Base-by-base conservation (phyloP, 331 rosid species). In the Acacia pycnantha region DNA sequence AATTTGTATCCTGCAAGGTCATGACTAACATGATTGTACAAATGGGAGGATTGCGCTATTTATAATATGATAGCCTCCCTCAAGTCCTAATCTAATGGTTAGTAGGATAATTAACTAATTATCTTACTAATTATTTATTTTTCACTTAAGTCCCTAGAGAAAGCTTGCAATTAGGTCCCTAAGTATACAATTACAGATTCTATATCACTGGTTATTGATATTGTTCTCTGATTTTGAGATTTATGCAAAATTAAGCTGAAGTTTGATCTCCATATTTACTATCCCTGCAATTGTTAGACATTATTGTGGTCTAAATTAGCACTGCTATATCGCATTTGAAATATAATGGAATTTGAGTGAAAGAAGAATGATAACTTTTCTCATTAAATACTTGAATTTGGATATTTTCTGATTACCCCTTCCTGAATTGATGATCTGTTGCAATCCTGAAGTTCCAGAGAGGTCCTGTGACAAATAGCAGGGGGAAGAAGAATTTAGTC, bases 401-500 rank as follows among this genome's bases (percentile, higher is more conserved):
- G 18, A 58, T 51, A 64, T 69, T 74, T 56, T 51, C 26, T 15
- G 31, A 70, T 58, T 46, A 68, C 33, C 31, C 64, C 68, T 78
- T 47, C 62, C 51, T 77, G 67, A 70, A 64, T 82, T 74, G 56
- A 43, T 83, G 61, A 76, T 70, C 51, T 83, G 33, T 81, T 86
- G 79, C 81, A 72, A 79, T 86, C 27, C 77, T 82, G 85, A 81
- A 86, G 73, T 81, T 86, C 71, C 93, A 82, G 92, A 83, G 86
- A 74, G 97, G 92, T 86, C 82, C 88, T 51, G 91, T 93, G 62
- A 74, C 90, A 77, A 85, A 88, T 78, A 90, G 85, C 86, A 85
- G 97, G 88, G 98, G 98, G 62, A 93, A 92, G 89, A 95, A 95
- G 87, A 95, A 93, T 88, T 93, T 95, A 84, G 92, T 87, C 85